A percentile compares a stretch with the other conserved stretches of the same genome.
Evolutionary conservation across 2,329 filamentous ascomycete genomes (phyloP).

Genomic region (Furcasterigmium furcatum): DNA sequence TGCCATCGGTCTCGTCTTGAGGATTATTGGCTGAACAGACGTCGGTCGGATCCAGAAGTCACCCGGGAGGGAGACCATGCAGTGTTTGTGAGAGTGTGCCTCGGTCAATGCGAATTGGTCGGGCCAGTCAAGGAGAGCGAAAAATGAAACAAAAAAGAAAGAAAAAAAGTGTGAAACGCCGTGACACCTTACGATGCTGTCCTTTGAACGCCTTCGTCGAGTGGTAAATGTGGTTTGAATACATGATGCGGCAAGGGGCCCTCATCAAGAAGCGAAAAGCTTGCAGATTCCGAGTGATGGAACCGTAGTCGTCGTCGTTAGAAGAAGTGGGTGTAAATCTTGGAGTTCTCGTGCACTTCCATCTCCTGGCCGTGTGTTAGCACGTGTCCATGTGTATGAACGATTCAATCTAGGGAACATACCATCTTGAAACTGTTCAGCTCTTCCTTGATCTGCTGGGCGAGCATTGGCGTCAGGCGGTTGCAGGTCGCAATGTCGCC

Average conservation of each 20-base stretch:
- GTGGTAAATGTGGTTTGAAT: slow-evolving; percentile 46
- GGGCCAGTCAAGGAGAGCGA: background rate
- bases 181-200: slow-evolving; percentile 57
- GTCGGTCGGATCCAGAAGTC: slow-evolving; percentile 8
- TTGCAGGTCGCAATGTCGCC: slow-evolving; percentile 98
- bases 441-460: slow-evolving; percentile 99
- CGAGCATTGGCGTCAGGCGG: slow-evolving; percentile 90
- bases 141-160: slow-evolving; percentile 14
- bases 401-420: slow-evolving; percentile 25
- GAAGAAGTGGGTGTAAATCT: slow-evolving; percentile 99
- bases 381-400: background rate
- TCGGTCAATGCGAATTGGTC: background rate
- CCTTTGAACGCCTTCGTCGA: slow-evolving; percentile 44
- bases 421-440: slow-evolving; percentile 99
- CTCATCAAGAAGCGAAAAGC: slow-evolving; percentile 23
- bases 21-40: background rate
- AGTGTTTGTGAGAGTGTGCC: background rate
- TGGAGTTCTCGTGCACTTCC: slow-evolving; percentile 98
- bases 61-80: background rate
- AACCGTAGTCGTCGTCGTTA: slow-evolving; percentile 50
- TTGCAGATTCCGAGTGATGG: slow-evolving; percentile 15
- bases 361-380: slow-evolving; percentile 74
- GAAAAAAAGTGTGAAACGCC: slow-evolving; percentile 40
- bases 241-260: slow-evolving; percentile 35
- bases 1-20: background rate